Evolutionary conservation across 75 land plant genomes (phyloP).

Genomic region (Pseudotsuga menziesii): DNA sequence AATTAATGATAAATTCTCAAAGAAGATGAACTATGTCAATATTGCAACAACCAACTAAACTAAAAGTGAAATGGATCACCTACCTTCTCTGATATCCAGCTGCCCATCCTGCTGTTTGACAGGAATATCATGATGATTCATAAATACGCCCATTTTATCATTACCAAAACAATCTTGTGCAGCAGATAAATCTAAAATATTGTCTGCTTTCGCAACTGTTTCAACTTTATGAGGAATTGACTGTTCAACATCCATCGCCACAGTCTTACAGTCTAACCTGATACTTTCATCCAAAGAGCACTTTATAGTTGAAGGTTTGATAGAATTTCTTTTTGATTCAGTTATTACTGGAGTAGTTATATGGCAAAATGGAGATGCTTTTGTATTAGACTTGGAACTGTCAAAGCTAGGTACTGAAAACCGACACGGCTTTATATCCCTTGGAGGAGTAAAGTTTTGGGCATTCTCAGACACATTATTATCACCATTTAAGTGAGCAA

Average conservation of each 20-base stretch:
- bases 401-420: neutral
- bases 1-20: neutral
- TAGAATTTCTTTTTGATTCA: neutral
- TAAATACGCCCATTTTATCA: neutral
- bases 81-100: neutral
- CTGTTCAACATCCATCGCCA: neutral
- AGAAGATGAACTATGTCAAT: conserved; percentile 4
- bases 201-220: neutral
- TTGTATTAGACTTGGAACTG: conserved; percentile 9
- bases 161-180: neutral
- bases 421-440: neutral
- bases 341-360: conserved; percentile 10
- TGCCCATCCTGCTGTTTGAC: neutral
- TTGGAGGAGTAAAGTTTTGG: conserved; percentile 8
- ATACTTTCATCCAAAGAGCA: conserved; percentile 2
- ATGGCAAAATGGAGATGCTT: conserved; percentile 10
- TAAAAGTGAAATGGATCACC: neutral
- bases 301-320: conserved; percentile 1
- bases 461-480: conserved; percentile 1
- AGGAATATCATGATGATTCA: neutral
- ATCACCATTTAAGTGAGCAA: conserved; percentile 42
- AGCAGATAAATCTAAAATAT: neutral
- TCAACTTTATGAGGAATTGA: neutral
- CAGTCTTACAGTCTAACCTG: neutral
- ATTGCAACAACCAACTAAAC: neutral